A percentile compares a stretch with the other conserved stretches of the same genome.
Evolutionary conservation across 2,329 filamentous ascomycete genomes (phyloP).

Genomic region (Mycosphaerella arachidis): DNA sequence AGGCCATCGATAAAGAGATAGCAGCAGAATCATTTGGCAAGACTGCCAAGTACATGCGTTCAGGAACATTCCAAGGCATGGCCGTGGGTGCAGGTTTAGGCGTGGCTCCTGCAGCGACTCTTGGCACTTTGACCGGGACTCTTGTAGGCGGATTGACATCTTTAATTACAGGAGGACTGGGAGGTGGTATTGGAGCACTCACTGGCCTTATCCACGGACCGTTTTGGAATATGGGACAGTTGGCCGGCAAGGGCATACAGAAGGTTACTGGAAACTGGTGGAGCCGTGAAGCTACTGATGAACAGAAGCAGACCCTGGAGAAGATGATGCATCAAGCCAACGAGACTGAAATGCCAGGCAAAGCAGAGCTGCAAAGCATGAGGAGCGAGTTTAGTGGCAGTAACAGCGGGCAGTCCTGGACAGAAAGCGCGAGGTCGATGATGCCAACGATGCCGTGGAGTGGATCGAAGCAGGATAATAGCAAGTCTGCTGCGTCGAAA

Average conservation of each 20-base stretch:
- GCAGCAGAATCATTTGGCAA: conserved; percentile 32
- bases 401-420: neutral
- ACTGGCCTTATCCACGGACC: conserved; percentile 27
- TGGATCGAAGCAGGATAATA: neutral
- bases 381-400: conserved; percentile 4
- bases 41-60: conserved; percentile 29
- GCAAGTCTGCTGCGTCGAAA: neutral
- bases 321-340: conserved; percentile 30
- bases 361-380: conserved; percentile 14
- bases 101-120: conserved; percentile 22
- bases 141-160: conserved; percentile 29
- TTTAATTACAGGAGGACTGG: conserved; percentile 27
- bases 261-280: conserved; percentile 29
- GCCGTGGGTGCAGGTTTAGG: conserved; percentile 30
- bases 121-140: conserved; percentile 30
- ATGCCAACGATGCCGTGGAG: conserved; percentile 3
- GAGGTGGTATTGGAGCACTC: conserved; percentile 22
- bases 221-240: conserved; percentile 28
- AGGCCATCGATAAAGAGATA: conserved; percentile 28
- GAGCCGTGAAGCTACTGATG: conserved; percentile 27
- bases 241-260: conserved; percentile 22
- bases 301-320: conserved; percentile 31
- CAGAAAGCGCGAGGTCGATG: neutral
- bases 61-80: conserved; percentile 31
- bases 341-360: conserved; percentile 25